Conservation (phyloP, 2,329 filamentous ascomycete genomes). For the Laburnicola sp. region DNA sequence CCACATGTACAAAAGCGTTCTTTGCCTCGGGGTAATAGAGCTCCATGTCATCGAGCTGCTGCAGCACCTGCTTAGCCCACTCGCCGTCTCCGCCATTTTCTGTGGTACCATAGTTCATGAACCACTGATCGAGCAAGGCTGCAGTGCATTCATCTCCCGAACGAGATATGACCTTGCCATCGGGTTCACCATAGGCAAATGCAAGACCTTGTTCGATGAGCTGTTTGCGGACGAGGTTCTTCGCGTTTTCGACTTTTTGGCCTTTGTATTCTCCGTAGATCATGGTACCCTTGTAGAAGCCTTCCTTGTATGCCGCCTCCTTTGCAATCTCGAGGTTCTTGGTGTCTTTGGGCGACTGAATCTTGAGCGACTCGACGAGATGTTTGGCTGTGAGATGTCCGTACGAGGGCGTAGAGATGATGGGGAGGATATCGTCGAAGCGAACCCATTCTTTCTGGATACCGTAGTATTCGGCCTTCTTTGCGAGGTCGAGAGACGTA, state of each 20-base stretch:
- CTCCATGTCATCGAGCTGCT: slow-evolving; percentile 64
- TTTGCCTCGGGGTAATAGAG: slow-evolving; percentile 68
- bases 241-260: slow-evolving; percentile 81
- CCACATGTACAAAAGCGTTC: slow-evolving; percentile 73
- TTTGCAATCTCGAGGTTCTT: slow-evolving; percentile 92
- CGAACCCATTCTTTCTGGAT: slow-evolving; percentile 98
- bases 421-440: slow-evolving; percentile 76
- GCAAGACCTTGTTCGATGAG: slow-evolving; percentile 77
- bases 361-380: slow-evolving; percentile 91
- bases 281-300: slow-evolving; percentile 94
- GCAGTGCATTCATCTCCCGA: slow-evolving; percentile 93
- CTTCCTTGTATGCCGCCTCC: slow-evolving; percentile 94
- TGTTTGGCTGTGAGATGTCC: slow-evolving; percentile 81
- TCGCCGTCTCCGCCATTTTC: slow-evolving; percentile 68
- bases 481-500: slow-evolving; percentile 81
- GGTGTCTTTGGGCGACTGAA: slow-evolving; percentile 91
- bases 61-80: slow-evolving; percentile 71
- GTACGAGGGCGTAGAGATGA: slow-evolving; percentile 76
- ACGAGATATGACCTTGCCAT: slow-evolving; percentile 82
- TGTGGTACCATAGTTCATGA: slow-evolving; percentile 81
- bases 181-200: slow-evolving; percentile 92
- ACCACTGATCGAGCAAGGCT: slow-evolving; percentile 95
- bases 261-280: slow-evolving; percentile 85
- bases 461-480: slow-evolving; percentile 91
- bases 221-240: slow-evolving; percentile 78